A percentile compares a stretch with the other conserved stretches of the same genome.
These are phyloP conservation scores for Pelargonium australe DNA, from an alignment of 441 rosid species.

Conservation along the genomic window DNA sequence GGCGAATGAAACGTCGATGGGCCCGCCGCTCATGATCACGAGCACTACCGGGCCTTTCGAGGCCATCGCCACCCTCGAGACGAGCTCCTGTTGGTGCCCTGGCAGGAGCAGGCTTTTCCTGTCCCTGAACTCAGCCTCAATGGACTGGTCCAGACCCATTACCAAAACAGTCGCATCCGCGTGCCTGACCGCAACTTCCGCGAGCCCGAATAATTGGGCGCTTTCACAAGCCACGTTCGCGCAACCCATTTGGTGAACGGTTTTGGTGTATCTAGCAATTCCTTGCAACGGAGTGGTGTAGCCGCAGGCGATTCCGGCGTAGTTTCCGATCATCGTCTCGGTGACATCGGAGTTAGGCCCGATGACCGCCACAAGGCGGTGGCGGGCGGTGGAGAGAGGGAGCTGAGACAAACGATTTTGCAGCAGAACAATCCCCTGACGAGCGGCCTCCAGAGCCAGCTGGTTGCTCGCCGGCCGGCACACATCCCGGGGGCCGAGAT, in stretches of 20 bases:
- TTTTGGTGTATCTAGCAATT: conserved; percentile 43
- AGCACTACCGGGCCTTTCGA: conserved; percentile 77
- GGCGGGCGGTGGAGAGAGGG: conserved; percentile 53
- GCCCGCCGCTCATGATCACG: conserved; percentile 69
- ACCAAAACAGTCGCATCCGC: conserved; percentile 73
- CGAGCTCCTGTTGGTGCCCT: conserved; percentile 55
- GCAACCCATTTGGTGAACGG: conserved; percentile 57
- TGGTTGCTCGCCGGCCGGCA: conserved; percentile 62
- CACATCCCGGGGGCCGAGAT: conserved; percentile 72
- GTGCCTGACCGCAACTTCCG: conserved; percentile 32
- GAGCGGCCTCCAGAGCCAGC: conserved; percentile 67
- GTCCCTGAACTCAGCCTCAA: conserved; percentile 59
- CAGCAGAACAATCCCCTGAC: conserved; percentile 84
- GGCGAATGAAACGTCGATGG: conserved; percentile 57
- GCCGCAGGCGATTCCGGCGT: conserved; percentile 40
- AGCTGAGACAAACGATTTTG: conserved; percentile 51
- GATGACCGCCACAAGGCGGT: conserved; percentile 58
- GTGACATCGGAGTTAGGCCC: conserved; percentile 88
- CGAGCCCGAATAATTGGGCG: neutral
- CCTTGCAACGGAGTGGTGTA: conserved; percentile 68
- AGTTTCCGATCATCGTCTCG: conserved; percentile 85
- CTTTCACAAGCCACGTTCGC: conserved; percentile 39
- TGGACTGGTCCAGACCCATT: conserved; percentile 67
- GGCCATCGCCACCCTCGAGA: conserved; percentile 58
- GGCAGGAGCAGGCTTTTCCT: conserved; percentile 56